Conservation (phyloP, 345 rosid species). For the Sonneratia alba region DNA sequence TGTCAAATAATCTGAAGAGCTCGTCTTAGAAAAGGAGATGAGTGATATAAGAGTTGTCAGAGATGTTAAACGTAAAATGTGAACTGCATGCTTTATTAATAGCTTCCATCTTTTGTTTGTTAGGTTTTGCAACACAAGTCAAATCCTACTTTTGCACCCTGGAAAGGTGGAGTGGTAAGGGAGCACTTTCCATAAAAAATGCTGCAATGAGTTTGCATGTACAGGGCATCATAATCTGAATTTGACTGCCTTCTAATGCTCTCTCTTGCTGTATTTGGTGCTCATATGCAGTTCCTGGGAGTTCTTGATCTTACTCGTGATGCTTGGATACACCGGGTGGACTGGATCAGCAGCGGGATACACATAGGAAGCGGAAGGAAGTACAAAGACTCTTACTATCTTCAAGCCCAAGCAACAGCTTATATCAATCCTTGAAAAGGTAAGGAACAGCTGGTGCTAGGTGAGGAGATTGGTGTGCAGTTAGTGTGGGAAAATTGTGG, state of each 20-base stretch:
- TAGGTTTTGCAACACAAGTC: constrained; percentile 77
- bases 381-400: constrained; percentile 80
- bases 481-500: not conserved
- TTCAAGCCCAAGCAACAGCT: constrained; percentile 78
- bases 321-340: constrained; percentile 78
- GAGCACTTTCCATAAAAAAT: not conserved
- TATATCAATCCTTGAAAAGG: constrained; percentile 48
- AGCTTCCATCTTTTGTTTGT: not conserved
- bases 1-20: not conserved
- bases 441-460: not conserved
- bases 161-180: constrained; percentile 94
- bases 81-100: not conserved
- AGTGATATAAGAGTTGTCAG: not conserved
- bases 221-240: not conserved
- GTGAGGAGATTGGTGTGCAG: not conserved
- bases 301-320: constrained; percentile 78
- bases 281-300: constrained; percentile 49
- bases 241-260: not conserved
- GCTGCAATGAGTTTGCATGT: not conserved
- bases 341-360: constrained; percentile 82
- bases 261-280: not conserved
- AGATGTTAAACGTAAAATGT: not conserved
- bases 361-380: constrained; percentile 63
- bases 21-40: not conserved
- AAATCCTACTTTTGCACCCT: constrained; percentile 49